Evolutionary conservation across 257 asterid species (phyloP).

Genomic region (Scutellaria baicalensis): DNA sequence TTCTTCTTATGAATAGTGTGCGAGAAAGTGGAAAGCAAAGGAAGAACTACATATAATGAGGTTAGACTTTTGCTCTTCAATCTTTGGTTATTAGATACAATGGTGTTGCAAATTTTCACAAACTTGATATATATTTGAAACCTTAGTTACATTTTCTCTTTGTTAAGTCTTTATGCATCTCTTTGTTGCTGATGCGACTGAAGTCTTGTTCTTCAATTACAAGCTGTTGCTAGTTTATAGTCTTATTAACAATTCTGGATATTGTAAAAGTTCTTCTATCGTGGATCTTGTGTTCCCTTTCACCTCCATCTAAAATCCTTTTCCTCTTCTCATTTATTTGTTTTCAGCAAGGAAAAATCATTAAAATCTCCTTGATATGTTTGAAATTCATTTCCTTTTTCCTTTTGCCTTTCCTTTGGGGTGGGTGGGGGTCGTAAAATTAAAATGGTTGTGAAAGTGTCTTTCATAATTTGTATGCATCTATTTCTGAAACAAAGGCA

Average conservation of each 20-base stretch:
- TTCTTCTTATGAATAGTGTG: slow-evolving; percentile 56
- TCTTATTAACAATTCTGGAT: background rate
- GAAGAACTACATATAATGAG: slow-evolving; percentile 98
- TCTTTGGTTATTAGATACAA: slow-evolving; percentile 1
- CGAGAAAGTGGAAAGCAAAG: slow-evolving; percentile 99
- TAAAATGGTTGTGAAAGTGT: background rate
- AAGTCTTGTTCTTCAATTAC: background rate
- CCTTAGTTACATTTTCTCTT: background rate
- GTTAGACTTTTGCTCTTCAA: slow-evolving; percentile 31
- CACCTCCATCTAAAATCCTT: background rate
- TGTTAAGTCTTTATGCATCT: background rate
- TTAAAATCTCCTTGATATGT: background rate
- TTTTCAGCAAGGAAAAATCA: background rate
- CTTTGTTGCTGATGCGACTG: background rate
- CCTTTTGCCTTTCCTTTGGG: background rate
- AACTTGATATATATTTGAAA: background rate
- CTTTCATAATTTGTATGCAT: background rate
- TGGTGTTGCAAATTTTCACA: background rate
- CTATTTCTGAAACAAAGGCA: background rate
- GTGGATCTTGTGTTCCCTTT: background rate
- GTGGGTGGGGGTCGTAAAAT: background rate
- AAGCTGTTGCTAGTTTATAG: background rate
- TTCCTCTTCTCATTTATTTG: background rate
- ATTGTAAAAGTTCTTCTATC: background rate
- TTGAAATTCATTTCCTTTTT: background rate